Percentiles rank a stretch among this genome's conserved stretches.
phyloP scores from a whole-genome alignment of 2,329 filamentous ascomycete genomes.

The Aureobasidium sp. region DNA sequence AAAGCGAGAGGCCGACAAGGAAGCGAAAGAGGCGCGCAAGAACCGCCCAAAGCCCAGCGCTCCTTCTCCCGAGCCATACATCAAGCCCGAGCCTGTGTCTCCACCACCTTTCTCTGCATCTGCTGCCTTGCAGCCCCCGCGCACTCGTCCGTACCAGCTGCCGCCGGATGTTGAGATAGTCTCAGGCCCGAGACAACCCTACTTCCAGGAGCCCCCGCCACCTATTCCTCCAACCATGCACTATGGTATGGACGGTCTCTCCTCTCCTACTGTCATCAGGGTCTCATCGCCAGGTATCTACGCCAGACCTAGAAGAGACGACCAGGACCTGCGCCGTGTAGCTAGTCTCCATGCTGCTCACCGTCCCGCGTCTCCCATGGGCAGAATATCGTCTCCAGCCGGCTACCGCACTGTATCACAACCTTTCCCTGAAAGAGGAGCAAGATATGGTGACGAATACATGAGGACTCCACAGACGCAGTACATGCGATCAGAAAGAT shows the following conservation, averaged over 20 bases:
- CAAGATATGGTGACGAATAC: conserved; percentile 31
- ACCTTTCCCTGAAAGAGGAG: conserved; percentile 27
- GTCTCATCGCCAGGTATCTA: conserved; percentile 32
- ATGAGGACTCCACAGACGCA: conserved; percentile 30
- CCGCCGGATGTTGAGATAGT: conserved; percentile 34
- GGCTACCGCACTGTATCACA: conserved; percentile 37
- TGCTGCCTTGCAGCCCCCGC: conserved; percentile 32
- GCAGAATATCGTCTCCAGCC: conserved; percentile 34
- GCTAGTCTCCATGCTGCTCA: conserved; percentile 43
- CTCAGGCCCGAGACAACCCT: conserved; percentile 40
- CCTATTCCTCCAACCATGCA: conserved; percentile 23
- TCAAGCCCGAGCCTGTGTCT: conserved; percentile 58
- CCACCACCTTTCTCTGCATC: conserved; percentile 48
- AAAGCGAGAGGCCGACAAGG: conserved; percentile 18
- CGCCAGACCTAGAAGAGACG: conserved; percentile 34
- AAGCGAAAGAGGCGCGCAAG: conserved; percentile 25
- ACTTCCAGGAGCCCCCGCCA: conserved; percentile 30
- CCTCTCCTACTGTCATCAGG: conserved; percentile 34
- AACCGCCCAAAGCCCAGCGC: conserved; percentile 29
- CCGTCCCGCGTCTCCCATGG: conserved; percentile 37
- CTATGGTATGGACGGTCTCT: conserved; percentile 29
- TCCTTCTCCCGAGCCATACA: conserved; percentile 40
- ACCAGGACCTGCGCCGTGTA: conserved; percentile 41
- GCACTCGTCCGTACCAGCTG: conserved; percentile 33
- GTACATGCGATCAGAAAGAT: conserved; percentile 36